Percentiles rank a stretch among this genome's conserved stretches.
Conservation (phyloP, 345 rosid species). For the Salix udensis region DNA sequence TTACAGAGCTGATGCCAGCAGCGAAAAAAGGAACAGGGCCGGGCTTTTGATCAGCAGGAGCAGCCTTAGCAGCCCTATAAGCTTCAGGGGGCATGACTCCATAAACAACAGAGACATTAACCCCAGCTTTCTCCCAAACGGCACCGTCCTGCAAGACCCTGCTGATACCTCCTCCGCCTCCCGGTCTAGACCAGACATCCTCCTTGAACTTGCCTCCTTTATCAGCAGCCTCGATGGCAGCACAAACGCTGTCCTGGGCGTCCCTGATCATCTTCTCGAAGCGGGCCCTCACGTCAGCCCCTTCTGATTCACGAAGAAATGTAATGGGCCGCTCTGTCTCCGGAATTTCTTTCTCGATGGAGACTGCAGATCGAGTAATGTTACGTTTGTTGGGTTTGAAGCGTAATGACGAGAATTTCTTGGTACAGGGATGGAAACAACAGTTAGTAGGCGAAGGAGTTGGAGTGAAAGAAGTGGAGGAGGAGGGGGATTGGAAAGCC, state of each 20-base stretch:
- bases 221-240: constrained; percentile 64
- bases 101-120: constrained; percentile 90
- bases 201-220: constrained; percentile 72
- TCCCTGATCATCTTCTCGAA: constrained; percentile 88
- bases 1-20: constrained; percentile 94
- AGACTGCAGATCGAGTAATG: constrained; percentile 14
- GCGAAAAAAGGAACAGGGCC: constrained; percentile 92
- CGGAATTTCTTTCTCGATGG: constrained; percentile 30
- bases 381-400: not conserved
- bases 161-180: constrained; percentile 99
- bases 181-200: constrained; percentile 97
- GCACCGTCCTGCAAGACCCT: constrained; percentile 87
- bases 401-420: not conserved
- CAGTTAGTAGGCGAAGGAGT: not conserved
- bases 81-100: constrained; percentile 99
- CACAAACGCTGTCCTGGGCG: constrained; percentile 74
- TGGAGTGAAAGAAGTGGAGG: not conserved
- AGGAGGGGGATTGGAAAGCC: not conserved
- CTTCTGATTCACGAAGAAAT: constrained; percentile 70
- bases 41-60: constrained; percentile 60
- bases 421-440: not conserved
- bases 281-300: constrained; percentile 50
- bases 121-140: constrained; percentile 96
- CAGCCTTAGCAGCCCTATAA: constrained; percentile 82
- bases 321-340: constrained; percentile 56